These are phyloP conservation scores for Hypoxylon sp. DNA, from an alignment of 2,329 filamentous ascomycete genomes.

Conservation along the genomic window DNA sequence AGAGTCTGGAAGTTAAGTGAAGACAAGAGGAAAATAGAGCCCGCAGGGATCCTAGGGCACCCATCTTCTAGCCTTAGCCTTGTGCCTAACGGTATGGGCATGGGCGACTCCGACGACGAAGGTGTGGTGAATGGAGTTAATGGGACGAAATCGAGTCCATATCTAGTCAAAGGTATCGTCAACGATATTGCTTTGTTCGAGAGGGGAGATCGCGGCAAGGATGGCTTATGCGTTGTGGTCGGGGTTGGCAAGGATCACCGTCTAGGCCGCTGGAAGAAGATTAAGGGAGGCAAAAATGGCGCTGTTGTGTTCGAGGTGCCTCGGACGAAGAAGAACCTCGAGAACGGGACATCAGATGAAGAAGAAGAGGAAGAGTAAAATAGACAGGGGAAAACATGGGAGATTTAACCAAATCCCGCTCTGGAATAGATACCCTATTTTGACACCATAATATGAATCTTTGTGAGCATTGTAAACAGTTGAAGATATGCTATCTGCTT, in stretches of 20 bases:
- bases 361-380: constrained; percentile 41
- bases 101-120: constrained; percentile 51
- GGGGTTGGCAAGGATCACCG: constrained; percentile 89
- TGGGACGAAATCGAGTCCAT: constrained; percentile 30
- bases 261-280: constrained; percentile 84
- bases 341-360: constrained; percentile 45
- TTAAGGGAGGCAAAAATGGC: constrained; percentile 79
- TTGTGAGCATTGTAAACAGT: not conserved
- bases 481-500: not conserved
- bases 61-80: constrained; percentile 30
- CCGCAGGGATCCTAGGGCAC: constrained; percentile 76
- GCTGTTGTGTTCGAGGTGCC: constrained; percentile 91
- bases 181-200: constrained; percentile 93
- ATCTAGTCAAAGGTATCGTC: constrained; percentile 78
- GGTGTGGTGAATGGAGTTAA: constrained; percentile 47
- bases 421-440: constrained; percentile 45
- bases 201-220: constrained; percentile 80
- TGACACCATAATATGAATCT: constrained; percentile 15
- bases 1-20: constrained; percentile 87
- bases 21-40: constrained; percentile 84
- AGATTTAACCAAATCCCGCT: constrained; percentile 25
- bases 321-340: constrained; percentile 54
- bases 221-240: constrained; percentile 87
- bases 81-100: constrained; percentile 47
- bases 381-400: constrained; percentile 25